Conservation (phyloP, 352 stramenopile species). For the Phytopythium aichiense region DNA sequence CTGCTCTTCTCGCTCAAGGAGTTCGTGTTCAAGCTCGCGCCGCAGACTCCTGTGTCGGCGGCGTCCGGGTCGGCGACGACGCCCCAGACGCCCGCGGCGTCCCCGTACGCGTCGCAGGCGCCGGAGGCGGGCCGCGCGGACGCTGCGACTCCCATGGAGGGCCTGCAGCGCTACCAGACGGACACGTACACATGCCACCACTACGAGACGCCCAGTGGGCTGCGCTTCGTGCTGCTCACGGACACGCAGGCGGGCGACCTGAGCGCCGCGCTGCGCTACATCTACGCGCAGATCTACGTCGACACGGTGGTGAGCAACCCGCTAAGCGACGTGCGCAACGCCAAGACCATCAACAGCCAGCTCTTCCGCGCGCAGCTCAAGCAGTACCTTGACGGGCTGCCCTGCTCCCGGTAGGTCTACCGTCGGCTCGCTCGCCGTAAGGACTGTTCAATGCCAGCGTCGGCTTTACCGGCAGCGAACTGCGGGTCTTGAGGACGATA, state of each 20-base stretch:
- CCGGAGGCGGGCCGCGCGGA: constrained; percentile 11
- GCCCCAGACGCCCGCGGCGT: neutral
- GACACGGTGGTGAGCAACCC: constrained; percentile 90
- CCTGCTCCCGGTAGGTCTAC: constrained; percentile 51
- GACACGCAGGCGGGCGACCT: constrained; percentile 86
- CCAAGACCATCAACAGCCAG: constrained; percentile 74
- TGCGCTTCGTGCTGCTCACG: constrained; percentile 90
- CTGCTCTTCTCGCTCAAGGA: constrained; percentile 92
- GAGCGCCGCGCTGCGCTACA: constrained; percentile 73
- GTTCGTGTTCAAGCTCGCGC: constrained; percentile 78
- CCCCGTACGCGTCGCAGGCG: constrained; percentile 3
- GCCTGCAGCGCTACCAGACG: constrained; percentile 83
- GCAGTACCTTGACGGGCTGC: constrained; percentile 71
- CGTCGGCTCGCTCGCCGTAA: too few relatives aligned
- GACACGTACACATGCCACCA: constrained; percentile 90
- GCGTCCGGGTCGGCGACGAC: constrained; percentile 10
- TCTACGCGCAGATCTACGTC: constrained; percentile 89
- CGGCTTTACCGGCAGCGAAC: neutral
- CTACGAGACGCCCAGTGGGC: constrained; percentile 86
- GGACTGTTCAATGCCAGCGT: neutral
- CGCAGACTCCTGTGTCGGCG: constrained; percentile 11
- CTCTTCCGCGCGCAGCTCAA: constrained; percentile 69
- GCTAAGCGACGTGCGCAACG: constrained; percentile 66
- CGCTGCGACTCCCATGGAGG: constrained; percentile 24
- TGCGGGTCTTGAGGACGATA: neutral